A percentile compares a stretch with the other conserved stretches of the same genome.
Conservation (phyloP, 2,329 filamentous ascomycete genomes). For the Penicillium oxalicum region DNA sequence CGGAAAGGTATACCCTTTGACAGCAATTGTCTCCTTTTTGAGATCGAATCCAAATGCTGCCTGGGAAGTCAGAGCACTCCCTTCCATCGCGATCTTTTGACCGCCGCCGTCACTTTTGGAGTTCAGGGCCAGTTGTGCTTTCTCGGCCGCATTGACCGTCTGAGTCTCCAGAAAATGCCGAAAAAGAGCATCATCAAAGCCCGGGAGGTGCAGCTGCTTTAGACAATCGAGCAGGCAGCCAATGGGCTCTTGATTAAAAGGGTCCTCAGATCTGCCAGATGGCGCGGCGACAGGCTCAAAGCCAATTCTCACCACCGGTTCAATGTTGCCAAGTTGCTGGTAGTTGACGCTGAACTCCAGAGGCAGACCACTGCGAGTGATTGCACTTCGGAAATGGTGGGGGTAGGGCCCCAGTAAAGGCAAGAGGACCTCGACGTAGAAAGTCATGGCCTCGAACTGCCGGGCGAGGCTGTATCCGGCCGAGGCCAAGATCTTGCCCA, state of each 20-base stretch:
- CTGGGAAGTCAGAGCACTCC: constrained; percentile 6
- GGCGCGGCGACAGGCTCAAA: constrained; percentile 7
- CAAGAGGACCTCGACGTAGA: constrained; percentile 4
- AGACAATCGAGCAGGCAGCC: too few relatives aligned
- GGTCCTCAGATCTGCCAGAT: constrained; percentile 4
- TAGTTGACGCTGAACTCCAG: constrained; percentile 20
- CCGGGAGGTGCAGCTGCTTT: neutral
- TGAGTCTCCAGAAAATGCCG: neutral
- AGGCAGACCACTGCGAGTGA: constrained; percentile 15
- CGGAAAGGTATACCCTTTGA: constrained; percentile 18
- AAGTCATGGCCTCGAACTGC: constrained; percentile 2
- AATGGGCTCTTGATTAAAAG: neutral
- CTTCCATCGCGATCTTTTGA: neutral
- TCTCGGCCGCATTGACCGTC: neutral
- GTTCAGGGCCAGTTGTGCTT: neutral
- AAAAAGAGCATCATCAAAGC: neutral
- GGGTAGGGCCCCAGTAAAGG: constrained; percentile 16
- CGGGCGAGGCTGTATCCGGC: neutral
- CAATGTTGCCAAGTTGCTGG: constrained; percentile 5
- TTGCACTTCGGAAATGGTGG: constrained; percentile 4
- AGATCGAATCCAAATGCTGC: constrained; percentile 17
- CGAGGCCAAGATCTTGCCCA: neutral
- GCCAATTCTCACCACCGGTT: constrained; percentile 10
- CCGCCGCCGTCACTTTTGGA: too few relatives aligned
- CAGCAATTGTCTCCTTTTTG: constrained; percentile 1